A percentile compares a stretch with the other conserved stretches of the same genome.
phyloP scores from a whole-genome alignment of 306 rosid genomes.

The Parietaria judaica region DNA sequence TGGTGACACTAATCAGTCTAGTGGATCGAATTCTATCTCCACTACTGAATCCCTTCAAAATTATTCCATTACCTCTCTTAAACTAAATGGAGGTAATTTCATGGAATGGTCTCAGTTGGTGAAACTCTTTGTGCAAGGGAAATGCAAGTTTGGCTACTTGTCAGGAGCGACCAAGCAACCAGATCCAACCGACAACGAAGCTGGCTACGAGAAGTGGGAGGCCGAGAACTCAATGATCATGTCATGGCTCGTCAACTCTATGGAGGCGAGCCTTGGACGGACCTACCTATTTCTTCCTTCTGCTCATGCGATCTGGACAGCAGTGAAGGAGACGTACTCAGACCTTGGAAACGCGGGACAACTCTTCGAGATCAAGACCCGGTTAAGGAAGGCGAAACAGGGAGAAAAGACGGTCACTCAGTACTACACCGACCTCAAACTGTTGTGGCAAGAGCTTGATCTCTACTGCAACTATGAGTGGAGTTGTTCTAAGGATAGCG shows the following conservation, averaged over 20 bases:
- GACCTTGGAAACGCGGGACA: neutral
- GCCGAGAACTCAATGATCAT: neutral
- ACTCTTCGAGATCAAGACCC: neutral
- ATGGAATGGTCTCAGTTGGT: neutral
- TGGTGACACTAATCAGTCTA: too few species aligned
- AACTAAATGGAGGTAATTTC: constrained; percentile 1
- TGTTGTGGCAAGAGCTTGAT: neutral
- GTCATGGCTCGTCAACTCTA: constrained; percentile 1
- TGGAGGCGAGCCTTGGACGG: neutral
- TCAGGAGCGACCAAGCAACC: neutral
- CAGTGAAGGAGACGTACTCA: neutral
- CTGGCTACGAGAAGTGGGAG: neutral
- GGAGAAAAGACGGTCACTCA: neutral
- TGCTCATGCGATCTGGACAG: neutral
- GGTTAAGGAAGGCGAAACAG: neutral
- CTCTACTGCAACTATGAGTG: neutral
- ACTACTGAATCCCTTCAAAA: too few species aligned
- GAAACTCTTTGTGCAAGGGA: neutral
- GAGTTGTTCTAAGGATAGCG: neutral
- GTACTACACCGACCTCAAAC: neutral
- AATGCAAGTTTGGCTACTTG: neutral
- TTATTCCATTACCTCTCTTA: neutral
- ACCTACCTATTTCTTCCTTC: neutral
- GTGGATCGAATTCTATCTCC: too few species aligned
- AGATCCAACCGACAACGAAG: neutral